Conservation (phyloP, 176 grass and related monocot genomes). For the Oryza officinalis region DNA sequence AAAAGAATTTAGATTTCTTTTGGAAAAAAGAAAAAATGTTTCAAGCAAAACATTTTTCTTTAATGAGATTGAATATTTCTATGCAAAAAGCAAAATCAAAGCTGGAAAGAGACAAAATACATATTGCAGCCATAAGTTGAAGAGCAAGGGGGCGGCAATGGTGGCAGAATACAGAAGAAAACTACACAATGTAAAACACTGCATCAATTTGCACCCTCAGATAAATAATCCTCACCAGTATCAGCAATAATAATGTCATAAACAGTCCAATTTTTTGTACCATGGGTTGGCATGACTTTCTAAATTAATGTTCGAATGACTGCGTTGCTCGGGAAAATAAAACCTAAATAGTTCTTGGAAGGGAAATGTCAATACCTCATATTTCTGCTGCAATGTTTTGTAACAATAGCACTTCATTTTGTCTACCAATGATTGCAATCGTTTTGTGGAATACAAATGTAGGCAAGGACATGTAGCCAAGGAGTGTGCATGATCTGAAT, state of each 20-base stretch:
- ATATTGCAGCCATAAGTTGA: not conserved
- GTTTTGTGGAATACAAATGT: not conserved
- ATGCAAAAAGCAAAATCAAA: not conserved
- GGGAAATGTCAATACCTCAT: not conserved
- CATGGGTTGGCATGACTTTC: not conserved
- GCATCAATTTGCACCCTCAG: not conserved
- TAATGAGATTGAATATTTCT: too few relatives aligned
- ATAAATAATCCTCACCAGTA: not conserved
- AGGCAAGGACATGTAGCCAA: too few relatives aligned
- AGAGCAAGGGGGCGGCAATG: not conserved
- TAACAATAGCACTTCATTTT: conserved; percentile 3
- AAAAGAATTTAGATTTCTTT: too few relatives aligned
- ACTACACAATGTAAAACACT: not conserved
- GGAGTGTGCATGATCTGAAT: not conserved
- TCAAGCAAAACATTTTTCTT: too few relatives aligned
- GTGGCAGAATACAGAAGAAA: not conserved
- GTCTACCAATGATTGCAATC: not conserved
- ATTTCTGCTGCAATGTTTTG: not conserved
- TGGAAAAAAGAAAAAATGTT: too few relatives aligned
- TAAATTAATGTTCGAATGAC: too few relatives aligned
- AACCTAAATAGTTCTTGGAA: not conserved
- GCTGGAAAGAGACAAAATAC: not conserved
- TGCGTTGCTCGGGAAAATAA: not conserved
- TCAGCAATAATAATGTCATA: not conserved
- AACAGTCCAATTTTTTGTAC: not conserved